These are phyloP conservation scores for Rosa persica DNA, from an alignment of 306 rosid species.

Conservation along the genomic window DNA sequence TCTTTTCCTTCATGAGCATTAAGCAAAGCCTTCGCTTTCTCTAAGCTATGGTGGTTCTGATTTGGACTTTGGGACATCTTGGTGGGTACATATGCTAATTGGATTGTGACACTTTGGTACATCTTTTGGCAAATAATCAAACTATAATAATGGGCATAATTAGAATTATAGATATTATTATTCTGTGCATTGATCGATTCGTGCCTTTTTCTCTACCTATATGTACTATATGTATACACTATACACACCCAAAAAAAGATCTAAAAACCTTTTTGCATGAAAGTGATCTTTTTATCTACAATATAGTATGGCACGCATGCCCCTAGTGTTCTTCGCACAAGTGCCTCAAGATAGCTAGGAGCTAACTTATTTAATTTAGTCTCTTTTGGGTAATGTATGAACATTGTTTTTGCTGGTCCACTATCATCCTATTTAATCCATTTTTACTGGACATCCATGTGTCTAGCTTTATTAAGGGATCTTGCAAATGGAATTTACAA, in stretches of 20 bases:
- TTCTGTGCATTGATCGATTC: slow-evolving; percentile 1
- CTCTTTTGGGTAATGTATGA: background rate
- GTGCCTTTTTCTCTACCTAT: background rate
- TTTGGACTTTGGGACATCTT: slow-evolving; percentile 21
- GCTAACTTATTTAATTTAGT: background rate
- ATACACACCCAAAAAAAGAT: background rate
- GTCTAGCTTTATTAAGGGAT: background rate
- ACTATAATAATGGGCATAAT: background rate
- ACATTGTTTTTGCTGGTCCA: slow-evolving; percentile 2
- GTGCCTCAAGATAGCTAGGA: slow-evolving; percentile 1
- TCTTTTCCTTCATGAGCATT: slow-evolving; percentile 14
- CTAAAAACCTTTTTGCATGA: slow-evolving; percentile 9
- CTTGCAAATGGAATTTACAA: background rate
- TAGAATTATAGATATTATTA: background rate
- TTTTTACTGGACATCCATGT: background rate
- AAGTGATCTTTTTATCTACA: slow-evolving; percentile 8
- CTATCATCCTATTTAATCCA: background rate
- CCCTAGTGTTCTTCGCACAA: slow-evolving; percentile 9
- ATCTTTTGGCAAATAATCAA: background rate
- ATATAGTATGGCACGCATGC: slow-evolving; percentile 22
- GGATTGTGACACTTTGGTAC: slow-evolving; percentile 34
- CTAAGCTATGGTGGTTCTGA: slow-evolving; percentile 26
- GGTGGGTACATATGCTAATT: slow-evolving; percentile 19
- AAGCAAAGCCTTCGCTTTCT: slow-evolving; percentile 21
- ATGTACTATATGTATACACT: background rate